phyloP scores from a whole-genome alignment of 2,329 filamentous ascomycete genomes.

The Sporothrix variecibatus region DNA sequence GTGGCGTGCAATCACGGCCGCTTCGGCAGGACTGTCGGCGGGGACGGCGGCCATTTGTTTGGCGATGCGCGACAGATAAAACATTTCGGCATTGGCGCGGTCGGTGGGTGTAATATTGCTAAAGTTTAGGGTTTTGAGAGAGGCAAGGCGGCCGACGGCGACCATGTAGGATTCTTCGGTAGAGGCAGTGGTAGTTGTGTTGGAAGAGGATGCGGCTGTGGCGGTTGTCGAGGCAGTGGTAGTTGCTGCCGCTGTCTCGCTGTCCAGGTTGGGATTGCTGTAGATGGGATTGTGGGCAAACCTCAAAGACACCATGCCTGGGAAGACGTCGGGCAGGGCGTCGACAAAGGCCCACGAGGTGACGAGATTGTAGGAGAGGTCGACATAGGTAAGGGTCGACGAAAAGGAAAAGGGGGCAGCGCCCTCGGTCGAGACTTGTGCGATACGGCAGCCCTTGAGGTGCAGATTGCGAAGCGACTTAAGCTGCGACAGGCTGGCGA shows the following conservation, averaged over 20 bases:
- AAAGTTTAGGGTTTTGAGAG: conserved; percentile 72
- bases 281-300: conserved; percentile 87
- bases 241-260: conserved; percentile 30
- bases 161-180: conserved; percentile 88
- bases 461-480: conserved; percentile 60
- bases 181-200: conserved; percentile 34
- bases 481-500: conserved; percentile 56
- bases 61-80: conserved; percentile 84
- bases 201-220: conserved; percentile 15
- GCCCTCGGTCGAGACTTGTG: conserved; percentile 37
- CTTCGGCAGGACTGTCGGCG: conserved; percentile 54
- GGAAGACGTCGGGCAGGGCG: conserved; percentile 65
- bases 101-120: conserved; percentile 71
- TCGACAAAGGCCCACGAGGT: conserved; percentile 74
- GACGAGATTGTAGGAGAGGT: conserved; percentile 73
- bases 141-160: conserved; percentile 71
- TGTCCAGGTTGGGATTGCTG: conserved; percentile 48
- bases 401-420: conserved; percentile 33
- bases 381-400: conserved; percentile 61
- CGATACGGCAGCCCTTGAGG: conserved; percentile 77
- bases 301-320: conserved; percentile 72
- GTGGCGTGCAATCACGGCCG: conserved; percentile 62
- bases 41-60: conserved; percentile 68
- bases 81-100: conserved; percentile 85
- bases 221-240: not conserved